Percentiles rank a stretch among this genome's conserved stretches.
Conservation (phyloP, 768 basidiomycete species). For the Kwoniella bestiolae region DNA sequence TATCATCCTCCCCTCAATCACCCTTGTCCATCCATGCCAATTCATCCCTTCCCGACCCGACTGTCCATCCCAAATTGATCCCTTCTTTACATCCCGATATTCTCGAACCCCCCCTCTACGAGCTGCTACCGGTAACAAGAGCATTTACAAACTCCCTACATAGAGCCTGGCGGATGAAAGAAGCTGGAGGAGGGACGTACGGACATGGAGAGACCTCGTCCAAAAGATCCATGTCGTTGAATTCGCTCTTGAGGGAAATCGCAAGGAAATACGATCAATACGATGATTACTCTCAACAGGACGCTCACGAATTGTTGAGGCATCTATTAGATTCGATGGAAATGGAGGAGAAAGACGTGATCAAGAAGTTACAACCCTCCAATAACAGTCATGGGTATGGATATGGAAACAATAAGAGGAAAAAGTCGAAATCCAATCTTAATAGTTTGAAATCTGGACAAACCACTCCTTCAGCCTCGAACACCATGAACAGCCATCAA, state of each 20-base stretch:
- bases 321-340: constrained; percentile 88
- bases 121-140: constrained; percentile 52
- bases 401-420: constrained; percentile 7
- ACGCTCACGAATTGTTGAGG: constrained; percentile 89
- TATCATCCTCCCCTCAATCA: constrained; percentile 53
- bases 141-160: constrained; percentile 49
- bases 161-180: constrained; percentile 55
- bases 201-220: constrained; percentile 36
- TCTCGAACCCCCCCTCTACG: constrained; percentile 49
- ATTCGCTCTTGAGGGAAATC: constrained; percentile 65
- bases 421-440: not conserved
- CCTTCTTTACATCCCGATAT: constrained; percentile 50
- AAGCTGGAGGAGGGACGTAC: constrained; percentile 47
- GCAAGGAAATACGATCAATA: constrained; percentile 92
- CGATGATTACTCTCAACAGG: constrained; percentile 91
- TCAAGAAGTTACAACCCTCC: constrained; percentile 54
- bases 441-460: constrained; percentile 3
- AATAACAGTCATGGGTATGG: too few species aligned
- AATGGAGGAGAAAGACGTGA: constrained; percentile 88
- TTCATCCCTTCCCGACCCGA: constrained; percentile 35
- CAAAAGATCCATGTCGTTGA: constrained; percentile 44
- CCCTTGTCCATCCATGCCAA: constrained; percentile 60
- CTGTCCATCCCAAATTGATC: constrained; percentile 34
- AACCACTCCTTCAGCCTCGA: constrained; percentile 1
- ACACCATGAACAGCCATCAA: not conserved